phyloP scores from a whole-genome alignment of 345 rosid species.

The Gossypium stocksii region DNA sequence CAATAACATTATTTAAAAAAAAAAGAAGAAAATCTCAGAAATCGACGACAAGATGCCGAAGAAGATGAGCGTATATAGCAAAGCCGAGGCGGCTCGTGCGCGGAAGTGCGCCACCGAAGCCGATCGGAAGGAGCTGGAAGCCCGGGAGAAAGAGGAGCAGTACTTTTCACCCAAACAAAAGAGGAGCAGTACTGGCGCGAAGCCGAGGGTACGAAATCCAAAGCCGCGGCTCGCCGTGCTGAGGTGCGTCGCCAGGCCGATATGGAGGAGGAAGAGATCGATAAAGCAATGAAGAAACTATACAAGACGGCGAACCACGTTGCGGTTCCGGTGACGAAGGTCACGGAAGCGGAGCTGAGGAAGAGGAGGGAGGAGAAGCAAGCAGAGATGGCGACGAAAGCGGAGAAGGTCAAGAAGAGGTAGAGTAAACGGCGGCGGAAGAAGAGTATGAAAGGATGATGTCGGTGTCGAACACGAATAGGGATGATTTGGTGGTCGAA shows the following conservation, averaged over 20 bases:
- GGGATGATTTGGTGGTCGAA: slow-evolving; percentile 77
- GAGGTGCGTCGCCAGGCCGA: slow-evolving; percentile 79
- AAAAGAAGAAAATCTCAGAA: no score
- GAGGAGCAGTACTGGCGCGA: slow-evolving; percentile 96
- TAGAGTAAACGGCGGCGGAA: slow-evolving; percentile 61
- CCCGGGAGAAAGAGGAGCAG: slow-evolving; percentile 71
- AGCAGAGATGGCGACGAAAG: slow-evolving; percentile 55
- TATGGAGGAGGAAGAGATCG: slow-evolving; percentile 73
- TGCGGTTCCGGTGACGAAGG: slow-evolving; percentile 76
- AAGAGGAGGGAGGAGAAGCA: slow-evolving; percentile 65
- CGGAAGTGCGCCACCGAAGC: slow-evolving; percentile 67
- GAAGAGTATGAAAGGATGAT: slow-evolving; percentile 91
- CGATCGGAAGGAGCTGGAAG: slow-evolving; percentile 69
- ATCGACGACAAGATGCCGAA: slow-evolving; percentile 59
- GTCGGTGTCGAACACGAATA: slow-evolving; percentile 65
- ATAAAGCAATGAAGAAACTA: slow-evolving; percentile 56
- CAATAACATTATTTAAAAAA: no score
- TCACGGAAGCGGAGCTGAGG: slow-evolving; percentile 74
- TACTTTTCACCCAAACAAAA: slow-evolving; percentile 42
- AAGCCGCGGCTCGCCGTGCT: slow-evolving; percentile 53
- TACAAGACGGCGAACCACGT: slow-evolving; percentile 82
- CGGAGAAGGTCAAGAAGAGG: slow-evolving; percentile 59
- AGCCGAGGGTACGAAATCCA: slow-evolving; percentile 80
- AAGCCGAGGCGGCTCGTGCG: slow-evolving; percentile 82
- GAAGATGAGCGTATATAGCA: slow-evolving; percentile 92